Evolutionary conservation across 2,329 filamentous ascomycete species (phyloP).

Genomic region (Celoporthe dispersa): DNA sequence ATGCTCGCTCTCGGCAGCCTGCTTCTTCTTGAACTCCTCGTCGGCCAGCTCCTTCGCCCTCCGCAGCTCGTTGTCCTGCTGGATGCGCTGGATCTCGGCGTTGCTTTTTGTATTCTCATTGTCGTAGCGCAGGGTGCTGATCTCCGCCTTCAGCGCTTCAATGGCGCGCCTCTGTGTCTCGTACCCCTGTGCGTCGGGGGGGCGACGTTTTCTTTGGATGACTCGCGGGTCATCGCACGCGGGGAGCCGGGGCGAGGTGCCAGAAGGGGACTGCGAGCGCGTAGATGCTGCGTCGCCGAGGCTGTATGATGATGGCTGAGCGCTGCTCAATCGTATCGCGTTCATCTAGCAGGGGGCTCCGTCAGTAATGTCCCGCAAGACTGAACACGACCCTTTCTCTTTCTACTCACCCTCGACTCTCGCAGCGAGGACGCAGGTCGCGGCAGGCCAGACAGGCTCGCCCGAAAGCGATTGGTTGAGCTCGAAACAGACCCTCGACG

Average conservation of each 20-base stretch:
- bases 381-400: no score
- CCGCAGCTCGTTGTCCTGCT: constrained; percentile 82
- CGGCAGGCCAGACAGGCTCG: constrained; percentile 34
- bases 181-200: constrained; percentile 64
- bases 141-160: constrained; percentile 86
- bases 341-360: constrained; percentile 32
- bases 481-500: constrained; percentile 33
- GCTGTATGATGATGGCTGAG: constrained; percentile 44
- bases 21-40: constrained; percentile 74
- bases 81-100: constrained; percentile 76
- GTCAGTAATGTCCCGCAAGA: neutral
- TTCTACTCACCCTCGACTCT: constrained; percentile 37
- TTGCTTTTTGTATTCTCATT: constrained; percentile 87
- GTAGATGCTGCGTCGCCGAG: constrained; percentile 40
- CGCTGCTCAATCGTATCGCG: constrained; percentile 35
- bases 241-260: constrained; percentile 31
- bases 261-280: constrained; percentile 21
- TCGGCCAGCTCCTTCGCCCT: constrained; percentile 82
- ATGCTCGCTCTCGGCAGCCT: constrained; percentile 61
- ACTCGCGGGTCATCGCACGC: constrained; percentile 57
- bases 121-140: constrained; percentile 87
- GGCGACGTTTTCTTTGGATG: constrained; percentile 63
- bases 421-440: constrained; percentile 36
- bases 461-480: constrained; percentile 35
- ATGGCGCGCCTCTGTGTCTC: constrained; percentile 60